phyloP scores from a whole-genome alignment of 768 basidiomycete species.

The Mycena alexandri region DNA sequence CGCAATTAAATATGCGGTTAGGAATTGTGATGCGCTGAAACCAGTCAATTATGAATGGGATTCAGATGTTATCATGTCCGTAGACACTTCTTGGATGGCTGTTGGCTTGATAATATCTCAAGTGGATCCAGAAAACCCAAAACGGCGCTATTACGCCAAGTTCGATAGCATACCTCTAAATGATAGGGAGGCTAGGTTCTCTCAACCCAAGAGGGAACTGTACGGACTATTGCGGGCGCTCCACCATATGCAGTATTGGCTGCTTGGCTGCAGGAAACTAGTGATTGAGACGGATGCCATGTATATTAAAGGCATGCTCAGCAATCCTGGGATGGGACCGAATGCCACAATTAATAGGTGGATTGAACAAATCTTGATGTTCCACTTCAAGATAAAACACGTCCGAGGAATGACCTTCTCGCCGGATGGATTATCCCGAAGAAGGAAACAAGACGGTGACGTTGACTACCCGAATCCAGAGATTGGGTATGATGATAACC shows the following conservation, averaged over 20 bases:
- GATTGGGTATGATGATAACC: constrained; percentile 5
- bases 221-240: no score
- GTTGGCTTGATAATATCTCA: constrained; percentile 29
- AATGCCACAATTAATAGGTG: constrained; percentile 42
- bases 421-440: constrained; percentile 40
- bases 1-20: constrained; percentile 25
- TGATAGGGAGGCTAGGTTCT: constrained; percentile 25
- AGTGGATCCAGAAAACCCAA: constrained; percentile 16
- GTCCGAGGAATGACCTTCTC: constrained; percentile 26
- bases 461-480: constrained; percentile 6
- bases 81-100: constrained; percentile 41
- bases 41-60: constrained; percentile 38
- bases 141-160: constrained; percentile 31
- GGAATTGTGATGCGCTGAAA: neutral
- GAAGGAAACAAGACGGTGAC: constrained; percentile 21
- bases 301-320: constrained; percentile 36
- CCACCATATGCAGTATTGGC: no score
- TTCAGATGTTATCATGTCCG: constrained; percentile 42
- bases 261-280: no score
- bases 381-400: constrained; percentile 38
- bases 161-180: constrained; percentile 46
- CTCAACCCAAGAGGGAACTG: constrained; percentile 47
- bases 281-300: no score
- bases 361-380: constrained; percentile 39
- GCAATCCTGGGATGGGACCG: constrained; percentile 36